Conservation (phyloP, 2,329 filamentous ascomycete species). For the Nemania sp. region DNA sequence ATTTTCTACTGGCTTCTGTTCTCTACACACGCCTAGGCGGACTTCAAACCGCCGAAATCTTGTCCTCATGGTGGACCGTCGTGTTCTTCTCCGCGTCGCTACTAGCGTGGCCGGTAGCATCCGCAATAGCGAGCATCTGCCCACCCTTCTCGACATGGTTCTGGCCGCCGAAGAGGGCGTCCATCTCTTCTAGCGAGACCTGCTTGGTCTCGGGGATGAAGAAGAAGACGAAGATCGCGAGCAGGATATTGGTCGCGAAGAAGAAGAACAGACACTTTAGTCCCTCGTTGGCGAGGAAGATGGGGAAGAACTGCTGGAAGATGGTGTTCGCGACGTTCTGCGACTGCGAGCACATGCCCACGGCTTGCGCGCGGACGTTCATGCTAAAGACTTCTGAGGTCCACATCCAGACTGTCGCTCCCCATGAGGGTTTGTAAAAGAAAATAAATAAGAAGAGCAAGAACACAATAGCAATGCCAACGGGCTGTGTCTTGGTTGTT, state of each 20-base stretch:
- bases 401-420: conserved; percentile 74
- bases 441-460: conserved; percentile 74
- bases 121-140: conserved; percentile 54
- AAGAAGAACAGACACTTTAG: conserved; percentile 59
- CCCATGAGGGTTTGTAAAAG: conserved; percentile 67
- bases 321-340: conserved; percentile 75
- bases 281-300: conserved; percentile 69
- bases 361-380: conserved; percentile 78
- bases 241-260: conserved; percentile 59
- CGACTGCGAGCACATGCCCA: conserved; percentile 72
- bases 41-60: conserved; percentile 19
- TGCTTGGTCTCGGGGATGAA: conserved; percentile 64
- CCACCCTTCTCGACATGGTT: conserved; percentile 68
- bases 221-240: conserved; percentile 64
- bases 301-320: conserved; percentile 78
- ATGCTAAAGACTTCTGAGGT: conserved; percentile 77
- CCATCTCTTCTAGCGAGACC: conserved; percentile 67
- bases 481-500: conserved; percentile 64
- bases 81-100: conserved; percentile 37
- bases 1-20: neutral
- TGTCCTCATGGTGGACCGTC: conserved; percentile 23
- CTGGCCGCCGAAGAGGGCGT: conserved; percentile 65
- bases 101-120: conserved; percentile 29
- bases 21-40: neutral
- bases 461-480: conserved; percentile 77